These are phyloP conservation scores for Capniomyces stellatus DNA, from an alignment of 371 early-diverging fungal species.

Conservation along the genomic window DNA sequence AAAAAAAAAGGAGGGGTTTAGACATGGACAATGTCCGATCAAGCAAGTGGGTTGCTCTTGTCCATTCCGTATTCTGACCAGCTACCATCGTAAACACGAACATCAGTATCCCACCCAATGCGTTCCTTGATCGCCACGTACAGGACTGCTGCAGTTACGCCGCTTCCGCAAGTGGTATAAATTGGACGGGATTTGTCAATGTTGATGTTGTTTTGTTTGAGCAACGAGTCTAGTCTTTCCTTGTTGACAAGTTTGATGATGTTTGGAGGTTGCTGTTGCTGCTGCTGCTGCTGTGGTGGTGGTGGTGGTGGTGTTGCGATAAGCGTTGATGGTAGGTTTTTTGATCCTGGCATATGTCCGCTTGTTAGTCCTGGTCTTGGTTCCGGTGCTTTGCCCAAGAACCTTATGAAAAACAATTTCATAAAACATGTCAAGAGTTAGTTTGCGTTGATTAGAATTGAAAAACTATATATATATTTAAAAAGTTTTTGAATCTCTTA, in stretches of 20 bases:
- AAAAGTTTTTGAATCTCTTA: neutral
- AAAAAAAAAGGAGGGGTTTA: no score
- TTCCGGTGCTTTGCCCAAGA: conserved; percentile 62
- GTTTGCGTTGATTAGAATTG: neutral
- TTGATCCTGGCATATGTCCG: conserved; percentile 73
- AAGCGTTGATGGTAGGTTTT: conserved; percentile 44
- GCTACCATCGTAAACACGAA: conserved; percentile 66
- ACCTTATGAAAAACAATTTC: conserved; percentile 18
- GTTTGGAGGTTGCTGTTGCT: neutral
- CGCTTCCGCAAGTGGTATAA: conserved; percentile 54
- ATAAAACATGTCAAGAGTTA: conserved; percentile 2
- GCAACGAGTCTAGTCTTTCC: conserved; percentile 11
- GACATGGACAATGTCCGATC: no score
- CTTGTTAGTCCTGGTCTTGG: conserved; percentile 62
- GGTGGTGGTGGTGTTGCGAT: no score
- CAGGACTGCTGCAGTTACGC: conserved; percentile 56
- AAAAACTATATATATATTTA: neutral
- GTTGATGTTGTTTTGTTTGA: conserved; percentile 16
- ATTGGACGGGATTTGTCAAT: conserved; percentile 38
- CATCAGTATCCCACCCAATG: conserved; percentile 29
- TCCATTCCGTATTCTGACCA: conserved; percentile 63
- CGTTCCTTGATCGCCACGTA: conserved; percentile 47
- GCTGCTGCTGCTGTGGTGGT: no score
- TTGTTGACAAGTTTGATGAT: conserved; percentile 24
- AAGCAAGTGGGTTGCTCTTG: neutral